A percentile compares a stretch with the other conserved stretches of the same genome.
Conservation (phyloP, 208 protist species). For the Leishmania tarentolae region DNA sequence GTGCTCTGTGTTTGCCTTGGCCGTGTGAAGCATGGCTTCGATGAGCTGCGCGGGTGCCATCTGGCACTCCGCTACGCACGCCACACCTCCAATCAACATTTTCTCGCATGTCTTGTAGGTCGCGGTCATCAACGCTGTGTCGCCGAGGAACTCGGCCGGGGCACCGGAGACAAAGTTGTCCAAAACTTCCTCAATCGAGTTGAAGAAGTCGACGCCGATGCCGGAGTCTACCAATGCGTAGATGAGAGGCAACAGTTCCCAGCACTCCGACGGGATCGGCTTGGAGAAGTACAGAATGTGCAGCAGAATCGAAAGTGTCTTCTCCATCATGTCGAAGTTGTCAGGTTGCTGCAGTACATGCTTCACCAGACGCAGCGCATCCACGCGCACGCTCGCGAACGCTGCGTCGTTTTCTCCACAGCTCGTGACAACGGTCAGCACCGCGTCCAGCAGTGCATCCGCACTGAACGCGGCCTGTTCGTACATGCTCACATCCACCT, state of each 20-base stretch:
- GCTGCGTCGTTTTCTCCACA: slow-evolving; percentile 52
- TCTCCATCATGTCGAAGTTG: slow-evolving; percentile 86
- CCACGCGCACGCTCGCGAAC: slow-evolving; percentile 55
- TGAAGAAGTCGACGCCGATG: slow-evolving; percentile 88
- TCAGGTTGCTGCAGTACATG: slow-evolving; percentile 68
- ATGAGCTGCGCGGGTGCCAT: slow-evolving; percentile 78
- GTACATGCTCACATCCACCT: slow-evolving; percentile 32
- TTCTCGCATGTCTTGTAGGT: slow-evolving; percentile 79
- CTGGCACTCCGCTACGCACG: slow-evolving; percentile 52
- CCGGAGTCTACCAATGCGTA: slow-evolving; percentile 71
- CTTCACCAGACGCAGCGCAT: slow-evolving; percentile 62
- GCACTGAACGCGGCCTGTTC: slow-evolving; percentile 74
- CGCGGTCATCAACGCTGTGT: slow-evolving; percentile 68
- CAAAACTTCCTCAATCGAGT: slow-evolving; percentile 76
- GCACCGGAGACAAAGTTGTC: slow-evolving; percentile 83
- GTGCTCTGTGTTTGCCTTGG: slow-evolving; percentile 53
- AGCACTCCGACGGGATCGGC: slow-evolving; percentile 62
- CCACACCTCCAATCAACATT: slow-evolving; percentile 72
- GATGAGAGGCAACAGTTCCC: slow-evolving; percentile 69
- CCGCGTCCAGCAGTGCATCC: slow-evolving; percentile 68
- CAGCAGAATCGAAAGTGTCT: slow-evolving; percentile 72
- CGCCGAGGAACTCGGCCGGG: slow-evolving; percentile 61
- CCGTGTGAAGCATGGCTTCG: slow-evolving; percentile 85
- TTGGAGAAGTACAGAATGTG: slow-evolving; percentile 74
- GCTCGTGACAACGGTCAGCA: slow-evolving; percentile 73